Evolutionary conservation across 2,329 filamentous ascomycete genomes (phyloP).

Genomic region (Monosporascus cannonballus): DNA sequence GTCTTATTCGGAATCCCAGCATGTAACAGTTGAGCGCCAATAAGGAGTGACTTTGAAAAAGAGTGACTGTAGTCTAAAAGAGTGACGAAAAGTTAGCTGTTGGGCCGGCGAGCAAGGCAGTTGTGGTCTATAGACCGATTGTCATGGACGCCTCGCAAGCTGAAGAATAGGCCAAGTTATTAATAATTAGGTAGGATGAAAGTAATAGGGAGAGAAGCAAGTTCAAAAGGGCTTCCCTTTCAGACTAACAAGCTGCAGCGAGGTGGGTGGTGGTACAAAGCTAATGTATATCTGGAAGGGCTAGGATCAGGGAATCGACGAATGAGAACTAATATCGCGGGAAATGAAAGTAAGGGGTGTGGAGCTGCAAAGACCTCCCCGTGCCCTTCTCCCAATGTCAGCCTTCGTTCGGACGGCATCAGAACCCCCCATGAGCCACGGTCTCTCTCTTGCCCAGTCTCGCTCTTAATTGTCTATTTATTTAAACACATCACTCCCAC

Average conservation of each 20-base stretch:
- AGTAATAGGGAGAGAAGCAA: conserved; percentile 2
- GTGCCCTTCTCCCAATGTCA: neutral
- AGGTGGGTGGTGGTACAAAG: neutral
- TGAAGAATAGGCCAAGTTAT: neutral
- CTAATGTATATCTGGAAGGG: conserved; percentile 7
- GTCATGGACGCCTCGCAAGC: conserved; percentile 25
- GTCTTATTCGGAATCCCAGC: neutral
- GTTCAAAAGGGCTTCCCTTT: conserved; percentile 1
- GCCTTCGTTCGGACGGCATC: too few relatives aligned
- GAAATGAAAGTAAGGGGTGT: conserved; percentile 29
- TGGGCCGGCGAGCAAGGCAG: conserved; percentile 52
- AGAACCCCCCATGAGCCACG: too few relatives aligned
- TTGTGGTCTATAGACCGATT: conserved; percentile 26
- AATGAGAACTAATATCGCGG: conserved; percentile 25
- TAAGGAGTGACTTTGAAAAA: conserved; percentile 7
- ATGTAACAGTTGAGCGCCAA: conserved; percentile 8
- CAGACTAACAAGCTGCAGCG: neutral
- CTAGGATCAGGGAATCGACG: conserved; percentile 19
- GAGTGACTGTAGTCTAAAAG: conserved; percentile 24
- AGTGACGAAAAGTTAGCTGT: conserved; percentile 34
- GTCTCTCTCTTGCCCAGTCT: too few relatives aligned
- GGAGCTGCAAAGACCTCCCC: conserved; percentile 8
- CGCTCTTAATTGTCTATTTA: too few relatives aligned
- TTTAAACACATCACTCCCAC: too few relatives aligned
- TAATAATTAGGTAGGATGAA: neutral